These are phyloP conservation scores for Lithospermum erythrorhizon DNA, from an alignment of 257 asterid genomes.

Conservation along the genomic window DNA sequence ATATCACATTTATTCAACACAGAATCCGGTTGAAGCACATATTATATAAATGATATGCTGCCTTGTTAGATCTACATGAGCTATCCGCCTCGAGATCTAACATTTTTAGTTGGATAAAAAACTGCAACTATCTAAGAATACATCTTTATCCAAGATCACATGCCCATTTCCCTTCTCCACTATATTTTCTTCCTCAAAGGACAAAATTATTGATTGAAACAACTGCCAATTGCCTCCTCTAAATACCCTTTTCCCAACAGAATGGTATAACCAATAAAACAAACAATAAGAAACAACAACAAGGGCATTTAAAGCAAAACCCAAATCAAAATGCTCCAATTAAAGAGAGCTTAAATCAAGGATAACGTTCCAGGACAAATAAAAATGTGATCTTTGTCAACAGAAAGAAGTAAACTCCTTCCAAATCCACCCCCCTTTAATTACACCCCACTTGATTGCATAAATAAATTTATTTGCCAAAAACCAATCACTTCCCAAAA, in stretches of 20 bases:
- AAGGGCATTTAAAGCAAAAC: not conserved
- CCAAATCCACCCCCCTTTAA: not conserved
- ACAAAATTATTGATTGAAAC: not conserved
- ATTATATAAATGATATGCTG: not conserved
- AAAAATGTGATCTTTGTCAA: conserved; percentile 1
- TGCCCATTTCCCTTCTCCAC: not conserved
- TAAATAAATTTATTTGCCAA: not conserved
- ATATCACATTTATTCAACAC: not conserved
- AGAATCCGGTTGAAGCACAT: not conserved
- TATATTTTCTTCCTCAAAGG: not conserved
- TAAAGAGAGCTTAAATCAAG: not conserved
- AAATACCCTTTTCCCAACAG: not conserved
- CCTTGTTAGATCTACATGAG: not conserved
- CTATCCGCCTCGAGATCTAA: not conserved
- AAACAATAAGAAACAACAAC: not conserved
- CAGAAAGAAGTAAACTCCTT: not conserved
- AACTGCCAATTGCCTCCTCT: not conserved
- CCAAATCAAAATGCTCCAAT: not conserved
- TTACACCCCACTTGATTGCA: not conserved
- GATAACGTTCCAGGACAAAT: not conserved
- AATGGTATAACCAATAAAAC: not conserved
- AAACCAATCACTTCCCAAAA: not conserved
- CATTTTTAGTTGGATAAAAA: not conserved
- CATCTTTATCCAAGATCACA: not conserved
- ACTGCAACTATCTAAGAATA: not conserved